phyloP scores from a whole-genome alignment of 495 filamentous ascomycete species.

The Penicillium roqueforti region DNA sequence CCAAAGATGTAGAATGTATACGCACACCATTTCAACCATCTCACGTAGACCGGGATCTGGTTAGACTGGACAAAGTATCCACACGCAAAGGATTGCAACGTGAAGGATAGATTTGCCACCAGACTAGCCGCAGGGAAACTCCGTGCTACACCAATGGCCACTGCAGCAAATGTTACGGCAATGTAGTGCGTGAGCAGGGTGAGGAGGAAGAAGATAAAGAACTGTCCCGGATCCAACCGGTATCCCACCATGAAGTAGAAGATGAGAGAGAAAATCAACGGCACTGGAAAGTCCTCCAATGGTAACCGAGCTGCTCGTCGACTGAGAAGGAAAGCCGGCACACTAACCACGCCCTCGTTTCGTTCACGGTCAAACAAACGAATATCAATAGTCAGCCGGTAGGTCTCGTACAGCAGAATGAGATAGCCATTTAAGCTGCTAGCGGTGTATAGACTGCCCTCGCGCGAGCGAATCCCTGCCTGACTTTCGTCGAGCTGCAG shows the following conservation, averaged over 20 bases:
- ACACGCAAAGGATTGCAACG: conserved; percentile 64
- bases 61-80: conserved; percentile 69
- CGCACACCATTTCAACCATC: conserved; percentile 62
- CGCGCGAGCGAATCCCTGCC: conserved; percentile 54
- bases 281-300: conserved; percentile 65
- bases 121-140: conserved; percentile 59
- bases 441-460: conserved; percentile 66
- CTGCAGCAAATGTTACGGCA: conserved; percentile 56
- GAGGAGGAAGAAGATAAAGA: conserved; percentile 65
- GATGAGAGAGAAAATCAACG: conserved; percentile 61
- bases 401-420: conserved; percentile 68
- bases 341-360: conserved; percentile 64
- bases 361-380: conserved; percentile 69
- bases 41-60: conserved; percentile 66
- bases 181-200: conserved; percentile 62
- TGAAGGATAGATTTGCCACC: conserved; percentile 65
- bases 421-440: conserved; percentile 67
- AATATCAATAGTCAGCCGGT: conserved; percentile 65
- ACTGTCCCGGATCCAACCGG: conserved; percentile 52
- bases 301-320: conserved; percentile 59
- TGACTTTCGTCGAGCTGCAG: conserved; percentile 53
- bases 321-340: conserved; percentile 61
- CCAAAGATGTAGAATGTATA: conserved; percentile 64
- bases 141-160: conserved; percentile 56
- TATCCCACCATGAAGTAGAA: conserved; percentile 77